Evolutionary conservation across 495 filamentous ascomycete genomes (phyloP), one percentile per base, ranked within the genome.

Genomic region (Aspergillus homomorphus): DNA sequence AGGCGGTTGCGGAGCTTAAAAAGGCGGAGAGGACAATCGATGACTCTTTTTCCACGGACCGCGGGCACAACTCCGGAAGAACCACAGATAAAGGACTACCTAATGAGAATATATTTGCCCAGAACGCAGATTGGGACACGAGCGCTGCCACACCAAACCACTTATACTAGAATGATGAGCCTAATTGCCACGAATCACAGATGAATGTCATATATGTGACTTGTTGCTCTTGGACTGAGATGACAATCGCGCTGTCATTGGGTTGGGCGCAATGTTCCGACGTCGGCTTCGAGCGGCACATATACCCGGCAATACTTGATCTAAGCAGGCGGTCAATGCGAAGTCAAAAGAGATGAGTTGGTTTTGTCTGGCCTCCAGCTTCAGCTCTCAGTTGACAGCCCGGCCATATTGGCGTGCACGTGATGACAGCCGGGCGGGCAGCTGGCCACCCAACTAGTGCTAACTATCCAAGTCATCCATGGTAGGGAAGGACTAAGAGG

Each of bases 31-130:
- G 41, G 16, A 56, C 43, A 57, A 53, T 44, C n/a, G 33, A 62
- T 64, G 63, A 62, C 57, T 66, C 53, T 60, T 62, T 57, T 55
- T 59, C 53, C 22, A 49, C 73, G 71, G 70, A 73, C 66, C 61
- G 49, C 56, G 51, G 58, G 19, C 44, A 62, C 61, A 73, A 74
- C 70, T 76, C 73, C 71, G 61, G 28, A 57, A 18, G 24, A 38
- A 23, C 45, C 53, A 43, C 28, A 16, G 57, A 59, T 54, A 54
- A 38, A 44, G 26, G 44, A 18, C 21, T 26, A 50, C 41, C n/a
- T 28, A 28, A 5, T 38, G 6, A 38, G 12, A 24, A 10, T 23
- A 9, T 15, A n/a, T 41, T 22, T 10, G 26, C 26, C 44, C 24
- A n/a, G 24, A 15, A 9, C n/a, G 14, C 28, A 33, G 49, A 54